Percentiles rank a stretch among this genome's conserved stretches.
phyloP scores from a whole-genome alignment of 192 early-diverging fungal genomes.

The Coemansia guatemalensis region DNA sequence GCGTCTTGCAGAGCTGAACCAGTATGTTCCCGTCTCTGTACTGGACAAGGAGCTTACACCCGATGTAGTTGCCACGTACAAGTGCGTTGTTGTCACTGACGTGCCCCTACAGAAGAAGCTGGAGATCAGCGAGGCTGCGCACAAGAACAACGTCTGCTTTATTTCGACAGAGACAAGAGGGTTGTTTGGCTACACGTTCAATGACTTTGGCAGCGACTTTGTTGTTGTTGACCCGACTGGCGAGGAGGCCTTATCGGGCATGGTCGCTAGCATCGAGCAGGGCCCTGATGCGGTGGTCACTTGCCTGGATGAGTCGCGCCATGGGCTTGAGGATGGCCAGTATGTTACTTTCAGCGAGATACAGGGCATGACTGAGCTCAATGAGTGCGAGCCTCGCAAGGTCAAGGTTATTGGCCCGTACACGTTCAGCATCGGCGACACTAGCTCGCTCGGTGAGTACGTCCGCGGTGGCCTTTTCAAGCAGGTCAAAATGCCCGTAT shows the following conservation, averaged over 20 bases:
- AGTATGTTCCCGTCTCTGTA: conserved; percentile 92
- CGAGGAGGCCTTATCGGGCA: conserved; percentile 88
- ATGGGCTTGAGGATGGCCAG: conserved; percentile 98
- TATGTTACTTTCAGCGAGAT: conserved; percentile 92
- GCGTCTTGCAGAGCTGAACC: conserved; percentile 92
- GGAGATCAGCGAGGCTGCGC: conserved; percentile 82
- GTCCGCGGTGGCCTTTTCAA: conserved; percentile 86
- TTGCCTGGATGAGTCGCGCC: conserved; percentile 93
- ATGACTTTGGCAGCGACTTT: conserved; percentile 94
- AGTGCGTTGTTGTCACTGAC: conserved; percentile 88
- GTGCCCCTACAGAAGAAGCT: conserved; percentile 73
- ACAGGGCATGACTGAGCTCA: conserved; percentile 89
- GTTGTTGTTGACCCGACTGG: conserved; percentile 85
- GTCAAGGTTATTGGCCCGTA: conserved; percentile 91
- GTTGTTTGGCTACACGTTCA: conserved; percentile 91
- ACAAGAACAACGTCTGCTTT: conserved; percentile 71
- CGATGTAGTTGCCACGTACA: conserved; percentile 61
- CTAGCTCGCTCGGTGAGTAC: conserved; percentile 72
- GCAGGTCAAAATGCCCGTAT: conserved; percentile 93
- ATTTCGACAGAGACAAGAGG: conserved; percentile 88
- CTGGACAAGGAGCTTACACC: conserved; percentile 74
- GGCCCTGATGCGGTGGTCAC: conserved; percentile 86
- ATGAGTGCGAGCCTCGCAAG: conserved; percentile 73
- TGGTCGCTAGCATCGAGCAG: conserved; percentile 81
- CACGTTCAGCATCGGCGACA: conserved; percentile 96